Base-by-base conservation (phyloP, 805 yeast genomes). In the Saccharomycopsis fibuligera region DNA sequence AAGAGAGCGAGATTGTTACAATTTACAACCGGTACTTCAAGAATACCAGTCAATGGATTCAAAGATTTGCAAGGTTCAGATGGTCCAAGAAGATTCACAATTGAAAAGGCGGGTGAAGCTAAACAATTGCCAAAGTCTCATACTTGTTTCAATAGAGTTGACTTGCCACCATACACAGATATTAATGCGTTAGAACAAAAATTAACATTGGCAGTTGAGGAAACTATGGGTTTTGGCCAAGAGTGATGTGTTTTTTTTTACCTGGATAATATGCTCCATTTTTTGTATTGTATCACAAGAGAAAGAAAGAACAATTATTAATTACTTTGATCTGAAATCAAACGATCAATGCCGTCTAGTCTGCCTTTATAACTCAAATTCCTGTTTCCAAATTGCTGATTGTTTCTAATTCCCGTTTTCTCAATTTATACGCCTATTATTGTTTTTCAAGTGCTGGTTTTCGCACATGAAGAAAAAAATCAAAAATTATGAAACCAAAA, bases 1-100 rank as follows among this genome's bases (percentile, higher is more conserved):
- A 97, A 91, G 66, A 85, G 89, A 66, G 96, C 98, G 2, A 79
- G 99, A 67, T 73, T 93, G 64, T 72, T 93, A 58, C 99, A 93
- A 68, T 93, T 93, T 65, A 91, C 99, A 19, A 93, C 99, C 1
- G 99, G 99, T 75, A 93, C 99, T 3, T 89, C 97, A 21, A 83
- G 99, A 72, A 93, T 93, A 49, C 99, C 99, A 5, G 99, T 93
- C 56, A 93, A 91, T 67, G 99, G 99, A 36, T 93, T 93, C 76
- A 93, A 93, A 67, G 99, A 93, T 68, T 75, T 93, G 60, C 99
- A 93, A 70, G 99, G 99, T 57, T 86, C 96, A 22, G 99, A 93
- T 69, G 99, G 99, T 50, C 99, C 99, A 47, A 86, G 99, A 76
- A 80, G 98, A 64, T 93, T 93, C 68, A 93, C 99, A 5, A 91